phyloP scores from a whole-genome alignment of 352 stramenopile species.

The Globisporangium uncinulatum region DNA sequence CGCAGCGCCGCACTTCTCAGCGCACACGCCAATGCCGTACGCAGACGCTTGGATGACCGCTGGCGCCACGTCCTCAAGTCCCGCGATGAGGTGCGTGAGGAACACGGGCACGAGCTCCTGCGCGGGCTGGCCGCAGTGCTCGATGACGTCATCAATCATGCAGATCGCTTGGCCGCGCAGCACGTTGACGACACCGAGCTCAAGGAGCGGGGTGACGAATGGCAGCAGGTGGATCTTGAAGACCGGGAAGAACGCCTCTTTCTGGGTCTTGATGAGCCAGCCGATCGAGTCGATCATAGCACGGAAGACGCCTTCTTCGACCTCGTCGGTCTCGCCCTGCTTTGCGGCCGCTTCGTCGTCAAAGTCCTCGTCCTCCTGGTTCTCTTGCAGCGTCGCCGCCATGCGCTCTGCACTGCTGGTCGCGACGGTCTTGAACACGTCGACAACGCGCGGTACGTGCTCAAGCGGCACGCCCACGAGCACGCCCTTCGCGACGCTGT shows the following conservation, averaged over 20 bases:
- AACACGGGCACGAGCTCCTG: slow-evolving; percentile 76
- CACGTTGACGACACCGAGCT: slow-evolving; percentile 46
- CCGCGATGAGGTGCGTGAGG: slow-evolving; percentile 62
- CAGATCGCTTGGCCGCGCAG: slow-evolving; percentile 80
- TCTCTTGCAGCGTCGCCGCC: slow-evolving; percentile 49
- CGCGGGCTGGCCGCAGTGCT: slow-evolving; percentile 64
- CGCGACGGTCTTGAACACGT: slow-evolving; percentile 66
- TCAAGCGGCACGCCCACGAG: slow-evolving; percentile 59
- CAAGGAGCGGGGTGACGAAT: slow-evolving; percentile 66
- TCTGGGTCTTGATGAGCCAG: slow-evolving; percentile 81
- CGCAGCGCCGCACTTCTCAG: slow-evolving; percentile 62
- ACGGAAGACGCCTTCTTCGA: slow-evolving; percentile 74
- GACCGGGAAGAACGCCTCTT: slow-evolving; percentile 69
- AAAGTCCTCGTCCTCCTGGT: slow-evolving; percentile 76
- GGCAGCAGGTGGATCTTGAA: slow-evolving; percentile 65
- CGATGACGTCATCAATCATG: slow-evolving; percentile 86
- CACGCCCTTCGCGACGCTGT: slow-evolving; percentile 69
- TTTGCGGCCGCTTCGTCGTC: slow-evolving; percentile 69
- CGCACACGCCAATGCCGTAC: slow-evolving; percentile 81
- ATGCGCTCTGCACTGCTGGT: slow-evolving; percentile 58
- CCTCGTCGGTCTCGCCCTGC: slow-evolving; percentile 63
- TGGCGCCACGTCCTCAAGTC: slow-evolving; percentile 60
- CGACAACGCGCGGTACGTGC: slow-evolving; percentile 61
- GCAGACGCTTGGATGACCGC: slow-evolving; percentile 73
- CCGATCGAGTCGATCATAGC: slow-evolving; percentile 82